Conservation (phyloP, 208 protist genomes). For the Angomonas deanei region DNA sequence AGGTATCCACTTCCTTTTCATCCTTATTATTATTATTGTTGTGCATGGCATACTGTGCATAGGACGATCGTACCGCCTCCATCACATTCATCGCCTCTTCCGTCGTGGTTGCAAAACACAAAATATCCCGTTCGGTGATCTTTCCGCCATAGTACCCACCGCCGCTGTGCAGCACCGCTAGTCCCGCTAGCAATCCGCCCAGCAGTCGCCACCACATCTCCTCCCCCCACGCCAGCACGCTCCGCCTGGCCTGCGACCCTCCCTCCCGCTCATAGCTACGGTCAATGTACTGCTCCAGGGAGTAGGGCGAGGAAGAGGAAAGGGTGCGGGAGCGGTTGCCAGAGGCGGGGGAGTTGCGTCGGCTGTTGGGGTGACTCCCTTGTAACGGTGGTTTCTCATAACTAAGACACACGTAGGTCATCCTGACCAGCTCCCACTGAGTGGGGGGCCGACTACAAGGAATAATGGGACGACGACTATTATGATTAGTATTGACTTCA, state of each 20-base stretch:
- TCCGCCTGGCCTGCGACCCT: neutral
- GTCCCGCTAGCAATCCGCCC: constrained; percentile 41
- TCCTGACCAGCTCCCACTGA: neutral
- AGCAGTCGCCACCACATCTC: constrained; percentile 76
- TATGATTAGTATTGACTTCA: neutral
- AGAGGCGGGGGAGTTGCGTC: neutral
- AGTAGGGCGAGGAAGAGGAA: neutral
- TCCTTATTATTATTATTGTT: neutral
- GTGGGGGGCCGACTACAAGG: neutral
- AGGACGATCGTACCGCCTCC: neutral
- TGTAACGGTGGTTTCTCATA: neutral
- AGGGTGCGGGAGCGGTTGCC: neutral
- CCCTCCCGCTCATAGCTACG: neutral
- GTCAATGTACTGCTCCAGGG: constrained; percentile 2
- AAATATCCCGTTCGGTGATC: constrained; percentile 47
- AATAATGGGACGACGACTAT: neutral
- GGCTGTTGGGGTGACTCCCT: neutral
- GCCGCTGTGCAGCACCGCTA: constrained; percentile 52
- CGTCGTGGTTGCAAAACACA: constrained; percentile 40
- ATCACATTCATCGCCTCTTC: neutral
- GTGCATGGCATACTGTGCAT: neutral
- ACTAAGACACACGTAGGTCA: neutral
- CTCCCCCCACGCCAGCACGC: constrained; percentile 53
- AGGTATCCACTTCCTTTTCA: neutral
- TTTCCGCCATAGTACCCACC: constrained; percentile 54